phyloP scores from a whole-genome alignment of 1,284 basidiomycete genomes.

The Chalciporus piperatoides region DNA sequence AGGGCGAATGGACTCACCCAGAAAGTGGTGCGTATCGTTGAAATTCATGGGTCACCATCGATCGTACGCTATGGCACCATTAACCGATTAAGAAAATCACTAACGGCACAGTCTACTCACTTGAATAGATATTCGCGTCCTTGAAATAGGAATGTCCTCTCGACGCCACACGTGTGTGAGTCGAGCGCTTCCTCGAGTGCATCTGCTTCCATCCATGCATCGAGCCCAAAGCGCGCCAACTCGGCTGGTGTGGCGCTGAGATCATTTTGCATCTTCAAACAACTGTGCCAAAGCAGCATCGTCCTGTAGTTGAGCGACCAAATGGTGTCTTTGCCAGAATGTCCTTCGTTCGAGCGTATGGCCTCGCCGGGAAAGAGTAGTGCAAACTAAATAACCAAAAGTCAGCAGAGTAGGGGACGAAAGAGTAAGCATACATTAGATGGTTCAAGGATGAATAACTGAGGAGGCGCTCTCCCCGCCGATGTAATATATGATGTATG shows the following conservation, averaged over 20 bases:
- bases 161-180: slow-evolving; percentile 61
- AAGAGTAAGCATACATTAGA: slow-evolving; percentile 51
- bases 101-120: slow-evolving; percentile 41
- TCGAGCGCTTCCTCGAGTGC: slow-evolving; percentile 59
- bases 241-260: slow-evolving; percentile 40
- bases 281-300: slow-evolving; percentile 69
- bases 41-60: slow-evolving; percentile 68
- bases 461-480: slow-evolving; percentile 36
- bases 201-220: slow-evolving; percentile 71
- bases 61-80: slow-evolving; percentile 49
- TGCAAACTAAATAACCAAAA: slow-evolving; percentile 46
- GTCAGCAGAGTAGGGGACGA: slow-evolving; percentile 8
- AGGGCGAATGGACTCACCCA: slow-evolving; percentile 41
- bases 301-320: slow-evolving; percentile 70
- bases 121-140: slow-evolving; percentile 74
- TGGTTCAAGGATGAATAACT: slow-evolving; percentile 61
- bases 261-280: slow-evolving; percentile 55
- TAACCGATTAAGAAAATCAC: background rate
- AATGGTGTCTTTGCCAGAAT: slow-evolving; percentile 57
- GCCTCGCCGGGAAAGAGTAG: slow-evolving; percentile 69
- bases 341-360: slow-evolving; percentile 32
- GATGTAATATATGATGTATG: slow-evolving; percentile 60
- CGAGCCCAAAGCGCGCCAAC: slow-evolving; percentile 59
- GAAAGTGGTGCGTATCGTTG: slow-evolving; percentile 59
- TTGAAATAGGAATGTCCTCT: slow-evolving; percentile 62